Evolutionary conservation across 2,329 filamentous ascomycete genomes (phyloP), one percentile per base, ranked within the genome.

Genomic region (Dactylellina sp.): DNA sequence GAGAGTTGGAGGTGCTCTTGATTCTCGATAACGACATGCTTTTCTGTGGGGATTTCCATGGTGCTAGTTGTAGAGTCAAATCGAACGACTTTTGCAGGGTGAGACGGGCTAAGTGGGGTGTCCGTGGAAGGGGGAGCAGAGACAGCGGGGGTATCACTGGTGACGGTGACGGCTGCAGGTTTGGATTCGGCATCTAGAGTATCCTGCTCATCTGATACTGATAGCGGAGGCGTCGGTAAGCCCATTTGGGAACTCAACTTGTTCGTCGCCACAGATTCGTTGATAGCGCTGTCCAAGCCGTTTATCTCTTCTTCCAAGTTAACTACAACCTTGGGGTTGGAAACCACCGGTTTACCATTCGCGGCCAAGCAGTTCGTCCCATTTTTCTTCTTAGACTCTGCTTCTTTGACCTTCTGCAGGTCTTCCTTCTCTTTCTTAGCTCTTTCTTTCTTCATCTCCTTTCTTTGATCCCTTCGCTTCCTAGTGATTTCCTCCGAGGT

Each of bases 1-100:
- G 90, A 93, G 7, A 99, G 85, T 80, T 98, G 95, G n/a, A 97
- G 88, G 79, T 97, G 93, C 79, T 99, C 95, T 82, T 90, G 81
- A 82, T 88, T 83, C 64, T 83, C 78, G 66, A 85, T 80, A 22
- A 71, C 70, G n/a, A 78, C 53, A 20, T 56, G 59, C 25, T 62
- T 66, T 22, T 64, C 20, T n/a, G 42, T 12, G 1, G 39, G 47
- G 4, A 65, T 57, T 25, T 66, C 70, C 28, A 61, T 65, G 14
- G 49, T 52, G 7, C 18, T 44, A 11, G 55, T 53, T 37, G 20
- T 57, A 16, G 47, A 28, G 20, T 65, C 55, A 14, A 66, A 65
- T 2, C 55, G 44, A 35, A 74, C 70, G 22, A 53, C 47, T 39
- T 65, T 74, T 25, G 70, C 39, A 12, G 16, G 16, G 32, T 47